Conservation (phyloP, 345 rosid genomes). For the Linum lewisii region DNA sequence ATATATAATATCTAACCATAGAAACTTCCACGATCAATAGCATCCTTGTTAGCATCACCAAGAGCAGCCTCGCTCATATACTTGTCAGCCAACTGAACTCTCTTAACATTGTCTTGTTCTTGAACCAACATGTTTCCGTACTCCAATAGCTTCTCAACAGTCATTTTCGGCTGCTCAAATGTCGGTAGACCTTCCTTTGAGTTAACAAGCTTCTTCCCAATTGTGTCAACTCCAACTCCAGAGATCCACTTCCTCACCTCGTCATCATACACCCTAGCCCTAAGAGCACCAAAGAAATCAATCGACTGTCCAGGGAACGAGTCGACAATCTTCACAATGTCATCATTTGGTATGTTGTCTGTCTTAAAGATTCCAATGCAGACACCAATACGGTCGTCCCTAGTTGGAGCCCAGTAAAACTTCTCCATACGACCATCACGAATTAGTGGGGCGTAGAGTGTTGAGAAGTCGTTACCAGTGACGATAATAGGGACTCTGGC, state of each 20-base stretch:
- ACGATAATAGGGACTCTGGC: constrained; percentile 90
- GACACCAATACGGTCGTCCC: constrained; percentile 91
- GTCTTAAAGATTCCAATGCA: constrained; percentile 74
- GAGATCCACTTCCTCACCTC: constrained; percentile 89
- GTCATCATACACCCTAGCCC: constrained; percentile 94
- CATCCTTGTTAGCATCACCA: constrained; percentile 71
- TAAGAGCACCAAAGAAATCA: constrained; percentile 88
- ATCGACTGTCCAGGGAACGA: constrained; percentile 96
- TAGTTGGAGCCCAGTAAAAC: constrained; percentile 98
- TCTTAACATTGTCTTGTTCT: constrained; percentile 93
- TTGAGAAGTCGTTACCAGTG: constrained; percentile 99
- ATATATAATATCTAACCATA: constrained; percentile 69
- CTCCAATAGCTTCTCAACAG: constrained; percentile 56
- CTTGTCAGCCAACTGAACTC: constrained; percentile 89
- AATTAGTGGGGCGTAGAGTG: constrained; percentile 91
- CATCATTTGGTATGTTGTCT: constrained; percentile 40
- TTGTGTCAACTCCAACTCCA: constrained; percentile 41
- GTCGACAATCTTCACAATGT: constrained; percentile 66
- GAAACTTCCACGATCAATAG: constrained; percentile 59
- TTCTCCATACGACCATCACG: constrained; percentile 99
- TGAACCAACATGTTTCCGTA: constrained; percentile 82
- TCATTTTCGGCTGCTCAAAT: constrained; percentile 75
- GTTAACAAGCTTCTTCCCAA: constrained; percentile 89
- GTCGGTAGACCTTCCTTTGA: constrained; percentile 73
- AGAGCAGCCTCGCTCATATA: constrained; percentile 82